phyloP scores from a whole-genome alignment of 176 grass and related monocot genomes.

The Oryza meyeriana region DNA sequence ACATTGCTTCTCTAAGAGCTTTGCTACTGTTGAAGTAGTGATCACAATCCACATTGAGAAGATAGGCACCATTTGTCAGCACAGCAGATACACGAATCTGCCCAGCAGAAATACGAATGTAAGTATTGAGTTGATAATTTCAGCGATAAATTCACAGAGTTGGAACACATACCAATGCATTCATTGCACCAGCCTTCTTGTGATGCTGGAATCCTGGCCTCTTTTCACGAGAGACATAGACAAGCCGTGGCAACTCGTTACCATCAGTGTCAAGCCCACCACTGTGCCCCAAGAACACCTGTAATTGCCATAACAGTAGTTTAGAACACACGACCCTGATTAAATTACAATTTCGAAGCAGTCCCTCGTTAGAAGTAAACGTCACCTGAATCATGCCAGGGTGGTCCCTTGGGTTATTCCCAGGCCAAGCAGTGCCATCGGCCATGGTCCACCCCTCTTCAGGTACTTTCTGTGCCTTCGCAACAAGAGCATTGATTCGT shows the following conservation, averaged over 20 bases:
- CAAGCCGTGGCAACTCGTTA: constrained; percentile 93
- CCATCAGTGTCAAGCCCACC: constrained; percentile 99
- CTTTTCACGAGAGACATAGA: constrained; percentile 99
- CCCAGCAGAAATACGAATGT: constrained; percentile 22
- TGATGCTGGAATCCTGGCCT: constrained; percentile 99
- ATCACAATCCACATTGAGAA: constrained; percentile 99
- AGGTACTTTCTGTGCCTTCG: constrained; percentile 97
- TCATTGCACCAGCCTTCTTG: constrained; percentile 99
- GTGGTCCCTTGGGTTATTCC: constrained; percentile 95
- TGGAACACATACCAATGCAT: constrained; percentile 73
- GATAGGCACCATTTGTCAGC: constrained; percentile 96
- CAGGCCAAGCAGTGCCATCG: constrained; percentile 97
- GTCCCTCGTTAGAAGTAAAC: constrained; percentile 20
- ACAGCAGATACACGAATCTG: constrained; percentile 99
- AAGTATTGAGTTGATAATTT: constrained; percentile 30
- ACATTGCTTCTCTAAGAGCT: constrained; percentile 99
- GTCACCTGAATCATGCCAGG: constrained; percentile 99
- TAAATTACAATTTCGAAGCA: background rate
- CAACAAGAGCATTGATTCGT: constrained; percentile 95
- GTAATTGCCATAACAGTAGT: constrained; percentile 27
- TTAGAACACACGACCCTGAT: constrained; percentile 18
- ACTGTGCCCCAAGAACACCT: constrained; percentile 98
- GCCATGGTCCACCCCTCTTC: constrained; percentile 99
- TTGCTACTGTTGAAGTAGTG: constrained; percentile 99
- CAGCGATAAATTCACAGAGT: constrained; percentile 1